Evolutionary conservation across 768 basidiomycete species (phyloP), one percentile per base, ranked within the genome.

Genomic region (Kwoniella heveanensis): DNA sequence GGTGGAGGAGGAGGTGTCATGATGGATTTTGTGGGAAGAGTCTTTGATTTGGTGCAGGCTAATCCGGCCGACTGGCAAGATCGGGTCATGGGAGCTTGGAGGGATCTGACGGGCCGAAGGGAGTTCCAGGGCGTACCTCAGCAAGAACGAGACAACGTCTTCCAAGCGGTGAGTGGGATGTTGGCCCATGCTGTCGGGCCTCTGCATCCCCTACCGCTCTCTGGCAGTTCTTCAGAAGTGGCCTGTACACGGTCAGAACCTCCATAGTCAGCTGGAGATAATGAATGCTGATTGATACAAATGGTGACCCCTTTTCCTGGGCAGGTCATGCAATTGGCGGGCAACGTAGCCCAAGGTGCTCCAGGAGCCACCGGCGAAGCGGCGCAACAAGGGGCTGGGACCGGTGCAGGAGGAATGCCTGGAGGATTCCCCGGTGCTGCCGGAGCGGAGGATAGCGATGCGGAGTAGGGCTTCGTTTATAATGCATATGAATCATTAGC

Each of bases 121-220:
- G 62, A 61, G 37, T 70, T 63, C 36, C 39, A 30, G 25, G 52
- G 59, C 46, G 57, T 67, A 1, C 67, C 71, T 1, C 55, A 68
- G n/a, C 66, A 67, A 37, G 68, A 71, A 44, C 26, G 73, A 57
- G 60, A 72, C 13, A 64, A 65, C 39, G 65, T 68, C 17, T 30
- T 79, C 44, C 60, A 68, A 29, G 67, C 65, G 55, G 68, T 78
- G 66, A 70, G 72, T 64, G 4, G n/a, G n/a, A 17, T 49, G 19
- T 36, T 44, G 22, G 7, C 32, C 32, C 6, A 21, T 26, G 36
- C 22, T 54, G 26, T 36, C 32, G n/a, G n/a, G n/a, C n/a, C n/a
- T n/a, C n/a, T n/a, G n/a, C n/a, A n/a, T n/a, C n/a, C n/a, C n/a
- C n/a, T n/a, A n/a, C n/a, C n/a, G n/a, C n/a, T n/a, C n/a, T n/a